A percentile compares a stretch with the other conserved stretches of the same genome.
These are phyloP conservation scores for Tylopilus balloui DNA, from an alignment of 768 basidiomycete species.

Conservation along the genomic window DNA sequence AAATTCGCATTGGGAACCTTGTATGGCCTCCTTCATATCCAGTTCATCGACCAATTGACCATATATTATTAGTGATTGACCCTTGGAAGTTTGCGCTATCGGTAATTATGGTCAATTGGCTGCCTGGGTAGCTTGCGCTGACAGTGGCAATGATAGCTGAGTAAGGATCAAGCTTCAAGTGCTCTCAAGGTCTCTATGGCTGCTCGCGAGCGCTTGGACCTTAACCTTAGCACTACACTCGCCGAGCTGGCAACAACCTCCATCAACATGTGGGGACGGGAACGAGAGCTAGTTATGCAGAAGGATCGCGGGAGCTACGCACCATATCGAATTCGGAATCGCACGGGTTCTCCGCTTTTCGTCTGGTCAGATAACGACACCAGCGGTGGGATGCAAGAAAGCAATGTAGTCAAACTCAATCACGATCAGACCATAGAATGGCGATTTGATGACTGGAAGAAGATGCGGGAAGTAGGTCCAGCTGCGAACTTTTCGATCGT, in stretches of 20 bases:
- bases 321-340: constrained; percentile 89
- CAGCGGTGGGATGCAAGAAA: constrained; percentile 41
- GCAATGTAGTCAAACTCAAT: constrained; percentile 54
- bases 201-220: constrained; percentile 79
- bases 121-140: constrained; percentile 7
- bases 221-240: constrained; percentile 89
- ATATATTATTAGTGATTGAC: constrained; percentile 65
- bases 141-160: constrained; percentile 39
- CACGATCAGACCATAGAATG: constrained; percentile 82
- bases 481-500: neutral
- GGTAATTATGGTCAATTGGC: constrained; percentile 36
- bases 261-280: constrained; percentile 66
- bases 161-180: constrained; percentile 45
- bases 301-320: constrained; percentile 85
- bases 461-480: constrained; percentile 76
- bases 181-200: constrained; percentile 58
- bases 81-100: constrained; percentile 86
- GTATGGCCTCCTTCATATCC: constrained; percentile 38
- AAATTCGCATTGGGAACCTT: constrained; percentile 97
- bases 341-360: constrained; percentile 80
- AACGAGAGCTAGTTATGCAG: constrained; percentile 66
- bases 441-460: constrained; percentile 96
- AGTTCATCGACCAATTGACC: constrained; percentile 9
- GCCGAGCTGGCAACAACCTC: constrained; percentile 79
- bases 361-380: constrained; percentile 83